phyloP scores from a whole-genome alignment of 495 filamentous ascomycete species.

The Bryoglossum gracile region DNA sequence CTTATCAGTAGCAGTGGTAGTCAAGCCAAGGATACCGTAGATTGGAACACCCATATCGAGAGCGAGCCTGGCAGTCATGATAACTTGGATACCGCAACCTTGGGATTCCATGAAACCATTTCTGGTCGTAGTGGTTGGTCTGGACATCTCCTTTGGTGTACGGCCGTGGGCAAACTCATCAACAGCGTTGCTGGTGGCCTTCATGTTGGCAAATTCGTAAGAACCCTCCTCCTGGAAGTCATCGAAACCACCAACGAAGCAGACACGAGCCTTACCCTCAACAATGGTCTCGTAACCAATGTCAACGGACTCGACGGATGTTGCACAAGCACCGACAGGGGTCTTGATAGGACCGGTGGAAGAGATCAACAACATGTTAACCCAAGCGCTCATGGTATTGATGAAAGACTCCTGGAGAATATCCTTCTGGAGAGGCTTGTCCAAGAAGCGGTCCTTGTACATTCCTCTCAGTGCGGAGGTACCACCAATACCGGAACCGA shows the following conservation, averaged over 20 bases:
- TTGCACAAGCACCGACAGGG: conserved; percentile 94
- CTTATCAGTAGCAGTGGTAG: conserved; percentile 98
- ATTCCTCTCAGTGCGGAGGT: conserved; percentile 86
- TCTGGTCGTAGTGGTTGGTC: conserved; percentile 91
- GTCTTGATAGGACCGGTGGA: conserved; percentile 99
- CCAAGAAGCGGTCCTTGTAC: conserved; percentile 96
- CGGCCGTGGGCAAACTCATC: conserved; percentile 94
- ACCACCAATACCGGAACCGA: conserved; percentile 96
- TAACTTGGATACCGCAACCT: conserved; percentile 94
- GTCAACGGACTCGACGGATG: conserved; percentile 92
- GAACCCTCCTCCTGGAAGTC: conserved; percentile 99
- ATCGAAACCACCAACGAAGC: conserved; percentile 97
- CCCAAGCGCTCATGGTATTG: conserved; percentile 99
- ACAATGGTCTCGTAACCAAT: conserved; percentile 97
- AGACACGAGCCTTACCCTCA: conserved; percentile 93
- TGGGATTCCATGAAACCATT: conserved; percentile 99
- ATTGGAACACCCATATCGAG: conserved; percentile 99
- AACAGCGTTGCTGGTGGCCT: conserved; percentile 93
- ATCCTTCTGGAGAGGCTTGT: conserved; percentile 98
- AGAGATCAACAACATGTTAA: conserved; percentile 96
- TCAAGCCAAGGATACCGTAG: conserved; percentile 88
- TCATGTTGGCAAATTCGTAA: conserved; percentile 99
- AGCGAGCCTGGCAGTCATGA: conserved; percentile 94
- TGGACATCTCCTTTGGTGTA: conserved; percentile 95
- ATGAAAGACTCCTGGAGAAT: conserved; percentile 99